Evolutionary conservation across 139 green algal species (phyloP).

Genomic region (Picochlorum sp.): DNA sequence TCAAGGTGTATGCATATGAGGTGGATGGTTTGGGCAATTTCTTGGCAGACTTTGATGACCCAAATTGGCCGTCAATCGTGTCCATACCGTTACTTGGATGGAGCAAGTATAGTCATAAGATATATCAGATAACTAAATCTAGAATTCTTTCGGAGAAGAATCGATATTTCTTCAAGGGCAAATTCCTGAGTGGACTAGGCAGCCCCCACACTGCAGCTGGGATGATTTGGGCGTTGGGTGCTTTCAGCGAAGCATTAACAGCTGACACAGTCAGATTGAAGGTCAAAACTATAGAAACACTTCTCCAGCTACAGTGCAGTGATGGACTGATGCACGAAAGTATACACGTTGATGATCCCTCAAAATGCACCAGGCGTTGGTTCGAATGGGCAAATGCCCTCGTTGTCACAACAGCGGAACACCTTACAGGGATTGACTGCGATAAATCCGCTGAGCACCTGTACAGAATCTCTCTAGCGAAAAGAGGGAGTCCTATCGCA

Average conservation of each 20-base stretch:
- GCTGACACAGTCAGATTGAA: constrained; percentile 2
- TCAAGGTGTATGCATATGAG: constrained; percentile 49
- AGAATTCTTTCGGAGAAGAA: constrained; percentile 32
- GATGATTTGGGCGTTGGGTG: constrained; percentile 45
- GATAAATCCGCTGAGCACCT: constrained; percentile 11
- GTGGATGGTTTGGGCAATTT: constrained; percentile 43
- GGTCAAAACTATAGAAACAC: constrained; percentile 18
- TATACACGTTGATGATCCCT: constrained; percentile 18
- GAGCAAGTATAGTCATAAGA: constrained; percentile 16
- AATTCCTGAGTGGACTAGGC: constrained; percentile 18
- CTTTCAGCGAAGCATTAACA: constrained; percentile 10
- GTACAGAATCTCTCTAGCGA: too few species aligned
- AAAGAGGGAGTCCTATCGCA: too few species aligned
- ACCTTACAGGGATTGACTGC: constrained; percentile 37
- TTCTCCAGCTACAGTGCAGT: constrained; percentile 36
- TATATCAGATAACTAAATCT: constrained; percentile 25
- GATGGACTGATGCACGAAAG: constrained; percentile 49
- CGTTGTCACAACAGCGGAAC: constrained; percentile 33
- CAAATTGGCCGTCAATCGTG: constrained; percentile 54
- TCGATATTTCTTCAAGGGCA: constrained; percentile 34
- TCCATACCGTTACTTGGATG: constrained; percentile 54
- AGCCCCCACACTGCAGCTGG: constrained; percentile 37
- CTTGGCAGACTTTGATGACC: constrained; percentile 44
- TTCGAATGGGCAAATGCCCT: constrained; percentile 52
- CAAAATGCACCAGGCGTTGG: constrained; percentile 15